Conservation (phyloP, 2,329 filamentous ascomycete genomes). For the Dothistroma pini region DNA sequence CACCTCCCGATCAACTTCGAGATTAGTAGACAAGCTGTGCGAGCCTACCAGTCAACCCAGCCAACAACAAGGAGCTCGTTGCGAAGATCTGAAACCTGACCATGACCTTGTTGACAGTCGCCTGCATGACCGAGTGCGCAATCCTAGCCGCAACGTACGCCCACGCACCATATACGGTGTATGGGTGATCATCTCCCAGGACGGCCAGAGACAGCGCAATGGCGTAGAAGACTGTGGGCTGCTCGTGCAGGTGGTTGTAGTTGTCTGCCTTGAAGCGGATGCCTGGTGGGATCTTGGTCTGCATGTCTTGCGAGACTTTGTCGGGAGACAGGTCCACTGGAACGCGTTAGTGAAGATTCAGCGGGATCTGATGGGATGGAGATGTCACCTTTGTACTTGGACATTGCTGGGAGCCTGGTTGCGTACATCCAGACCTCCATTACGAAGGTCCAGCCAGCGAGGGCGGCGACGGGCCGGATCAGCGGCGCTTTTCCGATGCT, state of each 20-base stretch:
- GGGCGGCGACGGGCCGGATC: slow-evolving; percentile 29
- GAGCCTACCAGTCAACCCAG: slow-evolving; percentile 8
- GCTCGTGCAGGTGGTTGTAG: slow-evolving; percentile 44
- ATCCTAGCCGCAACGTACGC: slow-evolving; percentile 10
- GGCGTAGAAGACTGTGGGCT: slow-evolving; percentile 35
- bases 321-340: slow-evolving; percentile 13
- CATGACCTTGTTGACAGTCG: slow-evolving; percentile 12
- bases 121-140: slow-evolving; percentile 8
- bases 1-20: not conserved
- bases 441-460: slow-evolving; percentile 41
- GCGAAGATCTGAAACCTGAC: slow-evolving; percentile 12
- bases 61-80: slow-evolving; percentile 12
- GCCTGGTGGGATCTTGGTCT: slow-evolving; percentile 19
- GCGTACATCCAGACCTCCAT: slow-evolving; percentile 45
- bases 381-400: slow-evolving; percentile 25
- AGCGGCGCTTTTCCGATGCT: slow-evolving; percentile 16
- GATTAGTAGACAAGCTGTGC: slow-evolving; percentile 9
- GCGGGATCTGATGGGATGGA: not conserved
- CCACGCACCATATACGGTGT: slow-evolving; percentile 12
- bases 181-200: slow-evolving; percentile 5
- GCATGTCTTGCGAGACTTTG: slow-evolving; percentile 32
- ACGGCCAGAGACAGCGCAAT: slow-evolving; percentile 10
- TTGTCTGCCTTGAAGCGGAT: slow-evolving; percentile 42
- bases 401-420: slow-evolving; percentile 37
- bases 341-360: slow-evolving; percentile 13